Evolutionary conservation across 2,329 filamentous ascomycete genomes (phyloP).

Genomic region (Ceratocystis smalleyi): DNA sequence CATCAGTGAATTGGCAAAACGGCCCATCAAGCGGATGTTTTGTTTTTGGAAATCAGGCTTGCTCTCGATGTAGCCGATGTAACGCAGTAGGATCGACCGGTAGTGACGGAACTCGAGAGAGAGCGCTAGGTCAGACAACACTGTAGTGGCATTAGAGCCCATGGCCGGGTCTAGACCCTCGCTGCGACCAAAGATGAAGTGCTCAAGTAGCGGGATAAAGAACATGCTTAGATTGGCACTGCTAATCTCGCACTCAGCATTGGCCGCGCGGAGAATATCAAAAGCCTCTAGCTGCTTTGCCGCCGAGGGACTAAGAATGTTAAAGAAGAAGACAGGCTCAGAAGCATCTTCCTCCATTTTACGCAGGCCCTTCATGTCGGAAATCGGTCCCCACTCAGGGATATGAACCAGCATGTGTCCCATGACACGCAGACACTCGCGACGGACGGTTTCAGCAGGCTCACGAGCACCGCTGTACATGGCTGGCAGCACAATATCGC

Average conservation of each 20-base stretch:
- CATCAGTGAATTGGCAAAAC: conserved; percentile 62
- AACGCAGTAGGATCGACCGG: conserved; percentile 67
- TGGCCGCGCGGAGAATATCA: conserved; percentile 56
- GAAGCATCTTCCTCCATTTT: conserved; percentile 45
- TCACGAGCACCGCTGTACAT: conserved; percentile 64
- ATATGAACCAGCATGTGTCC: conserved; percentile 61
- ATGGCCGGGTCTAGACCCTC: conserved; percentile 73
- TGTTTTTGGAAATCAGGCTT: conserved; percentile 77
- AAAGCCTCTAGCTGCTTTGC: conserved; percentile 74
- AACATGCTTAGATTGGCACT: conserved; percentile 71
- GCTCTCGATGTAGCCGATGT: conserved; percentile 63
- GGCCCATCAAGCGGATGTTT: conserved; percentile 65
- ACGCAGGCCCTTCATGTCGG: conserved; percentile 53
- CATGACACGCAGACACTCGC: conserved; percentile 67
- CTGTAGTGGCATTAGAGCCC: conserved; percentile 68
- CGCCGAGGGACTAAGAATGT: conserved; percentile 79
- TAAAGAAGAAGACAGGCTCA: conserved; percentile 70
- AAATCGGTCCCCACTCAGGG: conserved; percentile 52
- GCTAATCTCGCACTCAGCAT: conserved; percentile 46
- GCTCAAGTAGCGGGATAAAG: conserved; percentile 81
- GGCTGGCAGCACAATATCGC: conserved; percentile 53
- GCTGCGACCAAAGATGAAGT: conserved; percentile 75
- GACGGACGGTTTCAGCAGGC: conserved; percentile 64
- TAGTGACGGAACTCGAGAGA: conserved; percentile 86
- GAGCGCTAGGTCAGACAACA: conserved; percentile 58